phyloP scores from a whole-genome alignment of 345 rosid species.

The Noccaea bulbosa region DNA sequence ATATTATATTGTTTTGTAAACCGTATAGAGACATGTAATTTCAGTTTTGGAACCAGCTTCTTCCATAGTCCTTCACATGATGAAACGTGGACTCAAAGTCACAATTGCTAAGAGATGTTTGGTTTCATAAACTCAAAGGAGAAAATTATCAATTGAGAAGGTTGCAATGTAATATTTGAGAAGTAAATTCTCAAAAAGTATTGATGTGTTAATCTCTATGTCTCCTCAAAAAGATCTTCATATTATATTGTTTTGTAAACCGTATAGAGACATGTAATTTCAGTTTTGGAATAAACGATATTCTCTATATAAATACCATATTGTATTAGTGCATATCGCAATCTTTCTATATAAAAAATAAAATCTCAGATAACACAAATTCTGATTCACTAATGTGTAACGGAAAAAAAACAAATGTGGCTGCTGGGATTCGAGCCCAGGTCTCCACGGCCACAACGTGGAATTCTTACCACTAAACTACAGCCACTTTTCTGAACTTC shows the following conservation, averaged over 20 bases:
- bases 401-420: constrained; percentile 45
- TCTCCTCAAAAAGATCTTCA: background rate
- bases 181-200: background rate
- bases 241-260: background rate
- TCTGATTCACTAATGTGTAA: no score
- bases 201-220: background rate
- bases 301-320: no score
- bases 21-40: background rate
- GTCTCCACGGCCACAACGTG: constrained; percentile 90
- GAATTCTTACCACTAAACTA: constrained; percentile 81
- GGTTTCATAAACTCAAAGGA: constrained; percentile 20
- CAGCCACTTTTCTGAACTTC: constrained; percentile 48
- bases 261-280: background rate
- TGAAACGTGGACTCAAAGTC: constrained; percentile 35
- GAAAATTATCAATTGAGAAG: no score
- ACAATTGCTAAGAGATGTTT: constrained; percentile 25
- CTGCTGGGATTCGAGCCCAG: constrained; percentile 91
- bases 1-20: background rate
- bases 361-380: no score
- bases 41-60: background rate
- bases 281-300: no score
- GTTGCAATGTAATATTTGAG: background rate
- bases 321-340: no score
- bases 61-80: constrained; percentile 37
- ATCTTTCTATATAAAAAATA: no score